Evolutionary conservation across 2,329 filamentous ascomycete species (phyloP).

Genomic region (Neofusicoccum cordaticola): DNA sequence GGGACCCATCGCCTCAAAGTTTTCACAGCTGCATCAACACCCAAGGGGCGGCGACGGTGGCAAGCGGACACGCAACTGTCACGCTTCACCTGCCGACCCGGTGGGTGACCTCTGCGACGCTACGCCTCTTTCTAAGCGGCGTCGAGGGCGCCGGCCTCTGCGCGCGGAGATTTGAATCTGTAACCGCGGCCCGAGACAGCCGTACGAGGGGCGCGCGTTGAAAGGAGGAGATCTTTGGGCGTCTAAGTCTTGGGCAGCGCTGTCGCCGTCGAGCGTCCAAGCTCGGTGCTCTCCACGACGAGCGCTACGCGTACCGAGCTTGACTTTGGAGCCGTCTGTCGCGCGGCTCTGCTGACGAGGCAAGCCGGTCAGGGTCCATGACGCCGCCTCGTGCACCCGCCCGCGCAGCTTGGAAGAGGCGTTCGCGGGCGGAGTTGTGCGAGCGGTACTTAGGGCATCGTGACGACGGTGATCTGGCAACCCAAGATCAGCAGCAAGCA

Average conservation of each 20-base stretch:
- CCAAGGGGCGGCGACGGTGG: not conserved
- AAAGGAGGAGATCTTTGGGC: conserved; percentile 14
- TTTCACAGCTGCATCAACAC: conserved; percentile 7
- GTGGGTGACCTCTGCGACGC: conserved; percentile 7
- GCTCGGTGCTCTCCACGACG: not conserved
- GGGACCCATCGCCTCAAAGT: conserved; percentile 2
- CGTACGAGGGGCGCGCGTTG: conserved; percentile 1
- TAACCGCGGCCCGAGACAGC: conserved; percentile 3
- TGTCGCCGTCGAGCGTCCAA: not conserved
- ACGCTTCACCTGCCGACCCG: not conserved
- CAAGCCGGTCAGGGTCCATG: not conserved
- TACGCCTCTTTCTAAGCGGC: conserved; percentile 8
- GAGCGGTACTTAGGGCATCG: not conserved
- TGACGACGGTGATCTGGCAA: conserved; percentile 5
- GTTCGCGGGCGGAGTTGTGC: not conserved
- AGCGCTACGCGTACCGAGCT: not conserved
- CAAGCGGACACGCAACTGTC: not conserved
- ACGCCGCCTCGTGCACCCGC: too few species aligned
- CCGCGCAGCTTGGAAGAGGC: not conserved
- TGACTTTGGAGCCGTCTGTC: not conserved
- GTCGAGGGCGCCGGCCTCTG: not conserved
- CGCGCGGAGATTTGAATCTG: conserved; percentile 10
- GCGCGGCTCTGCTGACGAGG: conserved; percentile 1
- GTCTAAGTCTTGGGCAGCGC: conserved; percentile 7
- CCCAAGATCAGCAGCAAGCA: conserved; percentile 15